Evolutionary conservation across 192 early-diverging fungal genomes (phyloP).

Genomic region (Entomortierella lignicola): DNA sequence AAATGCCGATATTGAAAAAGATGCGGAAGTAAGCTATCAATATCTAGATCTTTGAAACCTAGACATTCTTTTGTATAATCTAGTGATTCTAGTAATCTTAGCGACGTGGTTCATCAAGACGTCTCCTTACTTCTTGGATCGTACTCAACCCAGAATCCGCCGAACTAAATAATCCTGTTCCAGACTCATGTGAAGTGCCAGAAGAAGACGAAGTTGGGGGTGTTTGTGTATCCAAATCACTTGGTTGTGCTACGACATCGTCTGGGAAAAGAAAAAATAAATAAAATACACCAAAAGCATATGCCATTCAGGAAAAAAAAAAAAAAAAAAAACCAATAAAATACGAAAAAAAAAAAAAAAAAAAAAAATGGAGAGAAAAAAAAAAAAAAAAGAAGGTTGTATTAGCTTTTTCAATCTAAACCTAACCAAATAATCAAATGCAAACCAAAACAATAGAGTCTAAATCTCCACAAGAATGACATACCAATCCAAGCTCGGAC

Average conservation of each 20-base stretch:
- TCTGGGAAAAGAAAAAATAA: constrained; percentile 14
- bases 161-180: not conserved
- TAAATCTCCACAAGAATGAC: constrained; percentile 6
- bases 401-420: not conserved
- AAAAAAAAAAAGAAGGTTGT: no score
- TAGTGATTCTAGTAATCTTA: not conserved
- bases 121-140: constrained; percentile 32
- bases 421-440: not conserved
- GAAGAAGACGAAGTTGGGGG: constrained; percentile 16
- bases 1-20: constrained; percentile 2
- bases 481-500: constrained; percentile 53
- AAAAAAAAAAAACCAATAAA: not conserved
- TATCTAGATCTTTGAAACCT: no score
- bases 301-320: not conserved
- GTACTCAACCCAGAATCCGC: constrained; percentile 24
- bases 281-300: constrained; percentile 4
- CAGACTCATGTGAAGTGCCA: constrained; percentile 4
- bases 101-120: constrained; percentile 43
- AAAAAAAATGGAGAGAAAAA: no score
- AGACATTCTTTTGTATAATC: no score
- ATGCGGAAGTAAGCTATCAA: no score
- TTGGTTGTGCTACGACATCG: constrained; percentile 30
- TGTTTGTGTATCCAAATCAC: constrained; percentile 26
- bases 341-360: no score
- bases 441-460: constrained; percentile 3